Evolutionary conservation across 2,329 filamentous ascomycete species (phyloP).

Genomic region (Dactylonectria estremocensis): DNA sequence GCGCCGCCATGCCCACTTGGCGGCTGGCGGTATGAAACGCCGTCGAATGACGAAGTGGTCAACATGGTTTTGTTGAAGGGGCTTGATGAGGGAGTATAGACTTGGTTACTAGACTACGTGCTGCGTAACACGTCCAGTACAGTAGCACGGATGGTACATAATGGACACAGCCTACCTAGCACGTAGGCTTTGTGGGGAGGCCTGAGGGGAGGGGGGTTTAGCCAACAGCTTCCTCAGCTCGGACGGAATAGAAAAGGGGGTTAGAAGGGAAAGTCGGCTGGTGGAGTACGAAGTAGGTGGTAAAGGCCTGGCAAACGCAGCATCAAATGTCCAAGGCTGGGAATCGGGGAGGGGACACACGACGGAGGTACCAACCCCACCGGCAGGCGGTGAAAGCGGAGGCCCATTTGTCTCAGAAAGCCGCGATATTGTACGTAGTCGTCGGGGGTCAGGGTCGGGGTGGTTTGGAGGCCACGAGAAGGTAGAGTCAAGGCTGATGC

Average conservation of each 20-base stretch:
- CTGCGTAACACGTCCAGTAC: too few relatives aligned
- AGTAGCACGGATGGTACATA: background rate
- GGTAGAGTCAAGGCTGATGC: background rate
- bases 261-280: constrained; percentile 1
- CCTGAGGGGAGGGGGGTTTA: background rate
- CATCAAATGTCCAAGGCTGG: constrained; percentile 12
- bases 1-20: constrained; percentile 41
- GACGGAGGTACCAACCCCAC: constrained; percentile 12
- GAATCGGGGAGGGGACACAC: background rate
- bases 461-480: background rate
- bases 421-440: background rate
- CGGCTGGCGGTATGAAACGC: constrained; percentile 38
- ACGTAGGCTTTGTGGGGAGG: constrained; percentile 22
- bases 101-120: background rate
- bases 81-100: constrained; percentile 27
- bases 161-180: background rate
- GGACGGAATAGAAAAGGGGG: constrained; percentile 3
- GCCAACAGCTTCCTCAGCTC: constrained; percentile 15
- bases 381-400: constrained; percentile 22
- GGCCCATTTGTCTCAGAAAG: constrained; percentile 17
- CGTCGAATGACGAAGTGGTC: constrained; percentile 37
- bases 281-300: too few relatives aligned
- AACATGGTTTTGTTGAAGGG: constrained; percentile 36
- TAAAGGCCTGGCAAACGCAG: background rate
- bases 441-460: constrained; percentile 7